phyloP scores from a whole-genome alignment of 208 protist genomes.

The Chromosphaera perkinsii region DNA sequence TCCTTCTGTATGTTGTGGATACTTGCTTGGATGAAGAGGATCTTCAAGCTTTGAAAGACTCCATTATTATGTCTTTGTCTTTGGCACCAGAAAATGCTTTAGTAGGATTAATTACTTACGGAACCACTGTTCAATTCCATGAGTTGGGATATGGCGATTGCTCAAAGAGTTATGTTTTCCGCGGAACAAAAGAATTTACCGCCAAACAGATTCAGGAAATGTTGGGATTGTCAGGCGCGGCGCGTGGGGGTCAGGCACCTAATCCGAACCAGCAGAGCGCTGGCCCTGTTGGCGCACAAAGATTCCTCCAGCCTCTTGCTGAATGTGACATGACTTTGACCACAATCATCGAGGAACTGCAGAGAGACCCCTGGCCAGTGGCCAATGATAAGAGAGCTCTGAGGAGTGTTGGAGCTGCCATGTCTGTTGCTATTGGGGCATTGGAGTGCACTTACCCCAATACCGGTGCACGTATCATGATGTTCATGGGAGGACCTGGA shows the following conservation, averaged over 20 bases:
- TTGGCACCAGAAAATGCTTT: conserved; percentile 81
- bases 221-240: conserved; percentile 70
- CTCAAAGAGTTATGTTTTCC: conserved; percentile 71
- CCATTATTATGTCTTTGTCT: conserved; percentile 76
- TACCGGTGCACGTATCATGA: conserved; percentile 83
- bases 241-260: conserved; percentile 40
- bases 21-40: conserved; percentile 87
- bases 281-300: too few species aligned
- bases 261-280: conserved; percentile 4
- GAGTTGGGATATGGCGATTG: conserved; percentile 63
- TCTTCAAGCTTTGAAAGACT: conserved; percentile 80
- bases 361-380: conserved; percentile 89
- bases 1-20: conserved; percentile 93
- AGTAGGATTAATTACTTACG: conserved; percentile 94
- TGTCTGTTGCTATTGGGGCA: conserved; percentile 87
- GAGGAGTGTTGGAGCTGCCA: conserved; percentile 83
- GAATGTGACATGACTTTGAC: conserved; percentile 65
- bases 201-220: conserved; percentile 58
- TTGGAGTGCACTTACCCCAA: conserved; percentile 72
- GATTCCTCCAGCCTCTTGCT: conserved; percentile 70
- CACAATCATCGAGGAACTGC: conserved; percentile 83
- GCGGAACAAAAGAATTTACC: conserved; percentile 60
- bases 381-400: conserved; percentile 75
- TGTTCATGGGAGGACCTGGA: conserved; percentile 88
- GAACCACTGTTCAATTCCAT: conserved; percentile 78